Evolutionary conservation across 768 basidiomycete species (phyloP).

Genomic region (Fistulinella prunicolor): DNA sequence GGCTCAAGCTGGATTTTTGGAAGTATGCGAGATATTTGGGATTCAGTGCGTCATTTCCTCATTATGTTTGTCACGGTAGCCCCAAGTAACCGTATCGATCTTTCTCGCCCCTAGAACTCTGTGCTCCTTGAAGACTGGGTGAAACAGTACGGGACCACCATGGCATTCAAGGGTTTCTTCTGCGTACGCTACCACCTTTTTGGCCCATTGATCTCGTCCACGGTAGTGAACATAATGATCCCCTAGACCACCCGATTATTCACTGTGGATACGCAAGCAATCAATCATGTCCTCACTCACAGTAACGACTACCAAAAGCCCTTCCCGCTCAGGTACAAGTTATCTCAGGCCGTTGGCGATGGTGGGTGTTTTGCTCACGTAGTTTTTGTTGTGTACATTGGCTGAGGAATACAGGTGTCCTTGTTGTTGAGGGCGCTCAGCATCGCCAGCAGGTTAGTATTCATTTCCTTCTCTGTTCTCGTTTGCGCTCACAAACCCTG

Average conservation of each 20-base stretch:
- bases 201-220: no score
- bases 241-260: not conserved
- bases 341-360: not conserved
- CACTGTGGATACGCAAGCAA: constrained; percentile 2
- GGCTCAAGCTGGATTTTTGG: constrained; percentile 47
- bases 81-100: no score
- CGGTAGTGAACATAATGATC: not conserved
- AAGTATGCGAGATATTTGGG: constrained; percentile 44
- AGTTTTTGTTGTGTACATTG: no score
- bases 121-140: constrained; percentile 16
- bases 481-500: not conserved
- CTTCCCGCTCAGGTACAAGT: not conserved
- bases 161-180: constrained; percentile 12
- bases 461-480: not conserved
- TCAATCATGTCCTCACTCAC: constrained; percentile 6
- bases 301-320: constrained; percentile 4
- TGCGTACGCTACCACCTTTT: not conserved
- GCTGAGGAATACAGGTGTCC: not conserved
- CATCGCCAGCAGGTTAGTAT: constrained; percentile 37
- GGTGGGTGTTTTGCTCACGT: not conserved
- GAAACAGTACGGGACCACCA: constrained; percentile 9
- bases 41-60: constrained; percentile 31
- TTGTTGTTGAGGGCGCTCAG: constrained; percentile 17
- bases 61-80: not conserved
- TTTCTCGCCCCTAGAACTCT: no score